Evolutionary conservation across 1,284 basidiomycete genomes (phyloP).

Genomic region (Tranzscheliella williamsii): DNA sequence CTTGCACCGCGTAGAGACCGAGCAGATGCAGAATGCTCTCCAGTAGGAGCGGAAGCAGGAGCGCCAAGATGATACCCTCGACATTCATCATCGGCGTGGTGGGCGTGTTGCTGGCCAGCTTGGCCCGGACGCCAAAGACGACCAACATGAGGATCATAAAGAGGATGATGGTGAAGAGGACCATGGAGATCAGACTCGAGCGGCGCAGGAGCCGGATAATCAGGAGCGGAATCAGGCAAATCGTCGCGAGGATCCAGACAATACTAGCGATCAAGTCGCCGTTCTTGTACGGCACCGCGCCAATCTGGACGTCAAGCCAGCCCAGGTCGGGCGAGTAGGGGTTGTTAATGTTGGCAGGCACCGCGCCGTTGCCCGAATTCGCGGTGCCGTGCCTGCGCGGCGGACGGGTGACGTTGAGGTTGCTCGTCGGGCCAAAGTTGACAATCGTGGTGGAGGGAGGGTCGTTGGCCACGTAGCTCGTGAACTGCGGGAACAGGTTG

Average conservation of each 20-base stretch:
- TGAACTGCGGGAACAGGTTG: slow-evolving; percentile 34
- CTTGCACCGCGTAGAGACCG: slow-evolving; percentile 29
- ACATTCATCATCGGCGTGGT: slow-evolving; percentile 35
- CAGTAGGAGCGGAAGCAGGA: slow-evolving; percentile 32
- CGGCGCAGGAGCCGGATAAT: slow-evolving; percentile 34
- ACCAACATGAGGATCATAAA: slow-evolving; percentile 33
- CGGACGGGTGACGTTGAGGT: slow-evolving; percentile 14
- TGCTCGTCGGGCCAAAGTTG: slow-evolving; percentile 30
- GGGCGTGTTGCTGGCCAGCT: slow-evolving; percentile 21
- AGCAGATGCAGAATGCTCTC: slow-evolving; percentile 39
- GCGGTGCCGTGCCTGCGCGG: slow-evolving; percentile 6
- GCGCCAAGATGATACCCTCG: slow-evolving; percentile 28
- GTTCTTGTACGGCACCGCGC: slow-evolving; percentile 42
- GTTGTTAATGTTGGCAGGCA: slow-evolving; percentile 39
- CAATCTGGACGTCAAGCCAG: slow-evolving; percentile 42
- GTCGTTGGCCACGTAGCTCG: slow-evolving; percentile 16
- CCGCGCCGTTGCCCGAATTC: slow-evolving; percentile 31
- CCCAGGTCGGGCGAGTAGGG: slow-evolving; percentile 38
- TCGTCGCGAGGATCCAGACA: slow-evolving; percentile 40
- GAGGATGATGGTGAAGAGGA: slow-evolving; percentile 33
- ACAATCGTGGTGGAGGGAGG: slow-evolving; percentile 15
- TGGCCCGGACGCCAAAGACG: slow-evolving; percentile 34
- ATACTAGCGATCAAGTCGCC: slow-evolving; percentile 41
- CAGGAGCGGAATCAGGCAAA: slow-evolving; percentile 35
- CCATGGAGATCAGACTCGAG: slow-evolving; percentile 40